Conservation (phyloP, 2,329 filamentous ascomycete genomes). For the Penicillium sp. region DNA sequence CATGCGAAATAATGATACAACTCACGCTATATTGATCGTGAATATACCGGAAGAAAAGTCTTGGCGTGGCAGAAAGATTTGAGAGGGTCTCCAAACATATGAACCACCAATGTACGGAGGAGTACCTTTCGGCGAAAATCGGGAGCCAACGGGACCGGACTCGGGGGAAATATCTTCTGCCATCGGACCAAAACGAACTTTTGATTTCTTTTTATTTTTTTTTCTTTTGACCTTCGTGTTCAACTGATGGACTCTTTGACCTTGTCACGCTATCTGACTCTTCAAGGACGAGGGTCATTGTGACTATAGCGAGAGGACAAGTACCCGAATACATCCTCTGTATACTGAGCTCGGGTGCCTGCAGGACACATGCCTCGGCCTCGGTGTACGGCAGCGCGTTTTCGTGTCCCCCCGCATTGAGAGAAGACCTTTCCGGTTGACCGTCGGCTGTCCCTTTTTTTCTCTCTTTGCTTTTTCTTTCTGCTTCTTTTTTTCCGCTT, state of each 20-base stretch:
- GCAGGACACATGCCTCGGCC: constrained; percentile 20
- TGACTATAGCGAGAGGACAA: background rate
- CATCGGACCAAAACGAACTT: background rate
- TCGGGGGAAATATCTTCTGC: constrained; percentile 15
- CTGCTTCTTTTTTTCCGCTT: constrained; percentile 1
- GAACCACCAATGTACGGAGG: no score
- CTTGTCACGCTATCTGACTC: background rate
- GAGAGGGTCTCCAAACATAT: no score
- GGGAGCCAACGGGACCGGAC: constrained; percentile 16
- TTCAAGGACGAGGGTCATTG: background rate
- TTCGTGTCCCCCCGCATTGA: constrained; percentile 22
- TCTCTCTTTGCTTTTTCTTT: constrained; percentile 14
- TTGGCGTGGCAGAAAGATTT: no score
- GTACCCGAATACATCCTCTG: background rate
- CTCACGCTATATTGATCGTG: no score
- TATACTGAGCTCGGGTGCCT: background rate
- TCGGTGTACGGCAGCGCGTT: constrained; percentile 13
- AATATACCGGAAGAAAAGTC: no score
- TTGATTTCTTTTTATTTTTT: background rate
- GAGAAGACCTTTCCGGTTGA: background rate
- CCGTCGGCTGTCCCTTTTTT: constrained; percentile 7
- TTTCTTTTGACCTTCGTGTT: background rate
- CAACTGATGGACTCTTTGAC: background rate
- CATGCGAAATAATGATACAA: no score
- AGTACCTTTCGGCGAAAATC: constrained; percentile 24